Base-by-base conservation (phyloP, 179 eudicot species). In the Gypsophila paniculata region DNA sequence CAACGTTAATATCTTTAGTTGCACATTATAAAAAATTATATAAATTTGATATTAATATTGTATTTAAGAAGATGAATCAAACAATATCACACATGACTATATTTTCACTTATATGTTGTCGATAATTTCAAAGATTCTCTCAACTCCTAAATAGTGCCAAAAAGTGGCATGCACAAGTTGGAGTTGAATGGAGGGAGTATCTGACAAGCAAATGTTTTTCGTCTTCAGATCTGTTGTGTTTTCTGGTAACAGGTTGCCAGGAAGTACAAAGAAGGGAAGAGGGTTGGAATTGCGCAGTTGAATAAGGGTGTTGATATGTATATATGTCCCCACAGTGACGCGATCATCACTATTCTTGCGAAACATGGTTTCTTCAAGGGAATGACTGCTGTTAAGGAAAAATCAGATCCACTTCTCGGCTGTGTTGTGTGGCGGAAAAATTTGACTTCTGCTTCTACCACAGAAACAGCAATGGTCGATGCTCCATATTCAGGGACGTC, bases 351-450 rank as follows among this genome's bases (percentile, higher is more conserved):
- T 22, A 86, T 89, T 75, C 88, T 91, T 21, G 89, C 89, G 4
- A 89, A 86, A 77, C 80, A 89, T 69, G 95, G 95, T 59, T 91
- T 86, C 79, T 82, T 86, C 75, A 88, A 89, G 72, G 93, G 88
- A 68, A 83, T 76, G 85, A 70, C 83, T 19, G 87, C 86, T 74
- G 78, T 80, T 36, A 78, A 77, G 42, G 91, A 86, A 70, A 81
- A 80, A 42, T 83, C 73, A 26, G 87, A 86, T 65, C 79, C 87
- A 17, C 78, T 87, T 82, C 81, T 91, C 19, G 96, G 91, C 58
- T 91, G 97, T 75, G 91, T 82, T 53, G 95, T 91, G 44, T 89
- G 97, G 97, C 82, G 86, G 61, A 89, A 82, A 81, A 81, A 58
- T 67, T 72, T 76, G 4, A 63, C 87, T 60, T 73, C 75, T 26